Evolutionary conservation across 2,329 filamentous ascomycete species (phyloP).

Genomic region (Orbilia javanica): DNA sequence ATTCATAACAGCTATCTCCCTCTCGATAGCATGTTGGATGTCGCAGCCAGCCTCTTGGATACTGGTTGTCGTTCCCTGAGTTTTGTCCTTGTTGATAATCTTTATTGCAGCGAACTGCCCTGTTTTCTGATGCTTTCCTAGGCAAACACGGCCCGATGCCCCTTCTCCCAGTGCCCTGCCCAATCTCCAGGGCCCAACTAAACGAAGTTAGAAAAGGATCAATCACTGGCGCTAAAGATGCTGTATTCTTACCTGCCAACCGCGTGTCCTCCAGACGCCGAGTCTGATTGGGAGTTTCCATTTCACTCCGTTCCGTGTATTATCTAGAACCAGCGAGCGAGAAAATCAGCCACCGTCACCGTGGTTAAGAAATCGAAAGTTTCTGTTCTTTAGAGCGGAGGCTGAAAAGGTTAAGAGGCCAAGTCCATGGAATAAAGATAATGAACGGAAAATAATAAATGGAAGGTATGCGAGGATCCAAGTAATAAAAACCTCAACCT

Average conservation of each 20-base stretch:
- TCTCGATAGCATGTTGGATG: slow-evolving; percentile 75
- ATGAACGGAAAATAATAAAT: no score
- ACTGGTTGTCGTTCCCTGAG: slow-evolving; percentile 38
- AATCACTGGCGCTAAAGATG: not conserved
- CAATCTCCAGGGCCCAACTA: slow-evolving; percentile 90
- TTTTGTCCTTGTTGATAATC: slow-evolving; percentile 83
- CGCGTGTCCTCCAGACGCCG: not conserved
- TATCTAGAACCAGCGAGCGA: not conserved
- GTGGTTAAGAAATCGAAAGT: not conserved
- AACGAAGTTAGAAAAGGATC: not conserved
- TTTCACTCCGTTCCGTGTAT: no score
- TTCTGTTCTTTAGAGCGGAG: not conserved
- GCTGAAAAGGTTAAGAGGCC: not conserved
- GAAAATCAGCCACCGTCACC: not conserved
- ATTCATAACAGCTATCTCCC: slow-evolving; percentile 97
- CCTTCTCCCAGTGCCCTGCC: slow-evolving; percentile 90
- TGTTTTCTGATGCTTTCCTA: slow-evolving; percentile 83
- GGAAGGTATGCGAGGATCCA: no score
- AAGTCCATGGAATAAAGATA: no score
- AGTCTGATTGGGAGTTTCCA: not conserved
- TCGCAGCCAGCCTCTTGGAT: slow-evolving; percentile 32
- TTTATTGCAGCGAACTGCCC: slow-evolving; percentile 90
- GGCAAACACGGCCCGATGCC: slow-evolving; percentile 86
- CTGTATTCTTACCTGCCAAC: not conserved
- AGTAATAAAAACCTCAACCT: no score